Evolutionary conservation across 192 early-diverging fungal species (phyloP), one percentile per base, ranked within the genome.

Genomic region (Mortierella claussenii): DNA sequence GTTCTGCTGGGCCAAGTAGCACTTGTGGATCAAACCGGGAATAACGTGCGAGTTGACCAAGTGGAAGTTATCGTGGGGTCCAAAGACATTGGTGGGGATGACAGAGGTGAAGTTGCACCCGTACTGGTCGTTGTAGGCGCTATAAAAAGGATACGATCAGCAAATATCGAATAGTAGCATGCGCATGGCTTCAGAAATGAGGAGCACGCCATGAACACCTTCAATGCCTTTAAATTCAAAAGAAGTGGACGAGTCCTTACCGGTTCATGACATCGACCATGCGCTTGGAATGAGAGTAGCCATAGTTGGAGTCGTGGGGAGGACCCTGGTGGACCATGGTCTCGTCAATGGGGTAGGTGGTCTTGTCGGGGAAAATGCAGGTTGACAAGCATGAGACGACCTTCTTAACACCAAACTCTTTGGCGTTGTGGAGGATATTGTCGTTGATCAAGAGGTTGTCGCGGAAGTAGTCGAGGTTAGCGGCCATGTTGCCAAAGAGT

Each of bases 331-430:
- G 93, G 45, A 94, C 84, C 93, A 94, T 94, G 50, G 87, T 89
- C 79, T 94, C 93, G 56, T 93, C 90, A 73, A 94, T 92, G 48
- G 93, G 93, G 62, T 94, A 94, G 9, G 85, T 76, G 30, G 93
- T 93, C 62, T 92, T 91, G 78, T 93, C 91, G 30, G 93, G 93
- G 80, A 94, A 94, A 43, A 94, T 87, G 79, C 93, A 94, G 21
- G 93, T 94, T 0, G 92, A 93, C 44, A 94, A 86, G 71, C 93
- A 94, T 1, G 93, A 94, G 20, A 94, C 90, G 50, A 94, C 90
- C 80, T 94, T 94, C 79, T 90, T 66, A 57, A 90, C 90, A 21
- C 86, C 84, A 76, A 71, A 81, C 65, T 82, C 79, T 65, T 90
- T 86, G 13, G 88, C 81, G 21, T 78, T 73, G 46, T 87, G 81